These are phyloP conservation scores for Pyricularia pennisetigena DNA, from an alignment of 2,329 filamentous ascomycete genomes.

Conservation along the genomic window DNA sequence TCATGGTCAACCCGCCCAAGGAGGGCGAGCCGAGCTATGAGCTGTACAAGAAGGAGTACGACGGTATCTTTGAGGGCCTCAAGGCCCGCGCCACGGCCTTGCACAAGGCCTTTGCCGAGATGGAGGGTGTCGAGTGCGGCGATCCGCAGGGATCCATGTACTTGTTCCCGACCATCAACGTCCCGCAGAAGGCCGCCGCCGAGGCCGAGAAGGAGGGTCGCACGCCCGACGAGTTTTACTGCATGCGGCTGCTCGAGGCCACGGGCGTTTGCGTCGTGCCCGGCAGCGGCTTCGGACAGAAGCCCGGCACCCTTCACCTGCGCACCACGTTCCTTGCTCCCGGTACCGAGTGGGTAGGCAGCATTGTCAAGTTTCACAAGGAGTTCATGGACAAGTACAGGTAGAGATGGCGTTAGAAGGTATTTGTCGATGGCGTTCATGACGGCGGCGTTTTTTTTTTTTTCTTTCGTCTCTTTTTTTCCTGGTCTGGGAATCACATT, in stretches of 20 bases:
- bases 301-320: slow-evolving; percentile 85
- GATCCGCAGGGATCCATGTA: slow-evolving; percentile 95
- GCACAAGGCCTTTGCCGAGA: slow-evolving; percentile 81
- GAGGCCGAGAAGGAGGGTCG: slow-evolving; percentile 67
- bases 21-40: slow-evolving; percentile 74
- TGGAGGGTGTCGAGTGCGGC: slow-evolving; percentile 93
- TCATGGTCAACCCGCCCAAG: slow-evolving; percentile 94
- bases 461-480: not conserved
- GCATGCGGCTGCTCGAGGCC: slow-evolving; percentile 78
- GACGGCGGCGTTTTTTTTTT: not conserved
- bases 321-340: slow-evolving; percentile 94
- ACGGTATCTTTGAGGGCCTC: slow-evolving; percentile 69
- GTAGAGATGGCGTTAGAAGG: slow-evolving; percentile 17
- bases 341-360: slow-evolving; percentile 86
- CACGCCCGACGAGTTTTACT: slow-evolving; percentile 86
- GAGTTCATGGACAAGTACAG: slow-evolving; percentile 80
- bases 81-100: slow-evolving; percentile 73
- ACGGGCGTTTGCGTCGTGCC: slow-evolving; percentile 93
- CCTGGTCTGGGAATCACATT: not conserved
- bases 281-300: slow-evolving; percentile 89
- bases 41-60: slow-evolving; percentile 79
- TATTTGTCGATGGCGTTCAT: not conserved
- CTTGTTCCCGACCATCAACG: slow-evolving; percentile 87
- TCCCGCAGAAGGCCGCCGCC: slow-evolving; percentile 66
- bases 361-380: slow-evolving; percentile 82